A percentile compares a stretch with the other conserved stretches of the same genome.
phyloP scores from a whole-genome alignment of 2,329 filamentous ascomycete species.

The Alternaria atra region DNA sequence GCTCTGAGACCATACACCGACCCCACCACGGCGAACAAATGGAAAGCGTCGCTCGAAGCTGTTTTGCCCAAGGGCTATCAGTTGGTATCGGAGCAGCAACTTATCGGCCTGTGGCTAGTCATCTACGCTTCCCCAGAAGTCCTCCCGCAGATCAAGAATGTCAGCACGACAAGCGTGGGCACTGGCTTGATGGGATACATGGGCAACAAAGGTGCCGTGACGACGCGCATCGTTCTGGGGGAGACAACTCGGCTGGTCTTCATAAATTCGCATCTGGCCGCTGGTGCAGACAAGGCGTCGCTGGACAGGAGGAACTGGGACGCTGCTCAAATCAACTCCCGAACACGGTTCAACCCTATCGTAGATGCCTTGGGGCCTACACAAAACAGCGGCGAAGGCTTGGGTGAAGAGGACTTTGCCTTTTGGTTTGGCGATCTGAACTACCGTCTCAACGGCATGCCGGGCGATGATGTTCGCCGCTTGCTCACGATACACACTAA shows the following conservation, averaged over 20 bases:
- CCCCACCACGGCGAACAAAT: constrained; percentile 74
- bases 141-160: constrained; percentile 76
- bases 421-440: constrained; percentile 99
- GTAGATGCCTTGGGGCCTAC: constrained; percentile 70
- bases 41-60: constrained; percentile 78
- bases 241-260: constrained; percentile 91
- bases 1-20: constrained; percentile 81
- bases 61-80: constrained; percentile 80
- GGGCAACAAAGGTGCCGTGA: constrained; percentile 93
- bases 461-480: constrained; percentile 87
- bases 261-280: constrained; percentile 89
- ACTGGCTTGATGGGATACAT: constrained; percentile 93
- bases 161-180: constrained; percentile 84
- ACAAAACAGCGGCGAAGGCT: constrained; percentile 66
- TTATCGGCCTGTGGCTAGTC: constrained; percentile 84
- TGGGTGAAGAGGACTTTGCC: constrained; percentile 90
- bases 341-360: constrained; percentile 81
- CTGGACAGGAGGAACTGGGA: constrained; percentile 92
- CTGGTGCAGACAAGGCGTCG: constrained; percentile 79
- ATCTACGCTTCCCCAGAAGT: constrained; percentile 85
- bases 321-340: constrained; percentile 76
- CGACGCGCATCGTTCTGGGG: constrained; percentile 81
- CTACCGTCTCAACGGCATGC: constrained; percentile 87
- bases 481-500: constrained; percentile 84
- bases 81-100: constrained; percentile 80